Conservation (phyloP, 2,329 filamentous ascomycete genomes). For the Hysterium pulicare region DNA sequence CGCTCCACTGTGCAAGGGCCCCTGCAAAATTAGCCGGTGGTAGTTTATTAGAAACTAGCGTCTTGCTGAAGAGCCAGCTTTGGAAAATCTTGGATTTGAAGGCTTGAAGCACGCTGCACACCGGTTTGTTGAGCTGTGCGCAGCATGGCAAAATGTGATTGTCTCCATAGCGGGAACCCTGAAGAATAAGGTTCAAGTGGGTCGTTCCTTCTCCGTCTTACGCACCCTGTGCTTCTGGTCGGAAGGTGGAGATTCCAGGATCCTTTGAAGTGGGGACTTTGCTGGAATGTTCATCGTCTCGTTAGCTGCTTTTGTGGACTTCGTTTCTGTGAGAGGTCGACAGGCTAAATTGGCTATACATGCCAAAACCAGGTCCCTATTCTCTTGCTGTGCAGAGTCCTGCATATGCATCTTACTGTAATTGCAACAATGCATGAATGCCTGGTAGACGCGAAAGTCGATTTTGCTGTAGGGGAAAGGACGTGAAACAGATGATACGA, state of each 20-base stretch:
- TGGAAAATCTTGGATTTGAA: slow-evolving; percentile 4
- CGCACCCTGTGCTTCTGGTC: neutral
- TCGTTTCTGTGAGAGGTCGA: neutral
- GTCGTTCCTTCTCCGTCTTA: neutral
- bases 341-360: neutral
- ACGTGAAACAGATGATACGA: neutral
- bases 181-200: slow-evolving; percentile 1
- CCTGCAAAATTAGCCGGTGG: slow-evolving; percentile 16
- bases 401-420: neutral
- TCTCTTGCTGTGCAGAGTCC: neutral
- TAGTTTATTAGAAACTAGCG: slow-evolving; percentile 5
- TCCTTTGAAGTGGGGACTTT: neutral
- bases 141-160: neutral
- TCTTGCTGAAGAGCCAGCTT: slow-evolving; percentile 2
- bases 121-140: neutral
- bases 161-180: slow-evolving; percentile 2
- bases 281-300: neutral
- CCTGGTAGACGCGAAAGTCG: neutral
- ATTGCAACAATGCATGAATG: no score
- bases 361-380: neutral
- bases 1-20: slow-evolving; percentile 10
- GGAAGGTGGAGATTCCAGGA: neutral
- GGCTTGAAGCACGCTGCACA: slow-evolving; percentile 1
- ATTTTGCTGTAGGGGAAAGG: neutral
- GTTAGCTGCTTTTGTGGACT: neutral